Evolutionary conservation across 1,284 basidiomycete genomes (phyloP), one percentile per base, ranked within the genome.

Genomic region (Xerocomus amazonicus): DNA sequence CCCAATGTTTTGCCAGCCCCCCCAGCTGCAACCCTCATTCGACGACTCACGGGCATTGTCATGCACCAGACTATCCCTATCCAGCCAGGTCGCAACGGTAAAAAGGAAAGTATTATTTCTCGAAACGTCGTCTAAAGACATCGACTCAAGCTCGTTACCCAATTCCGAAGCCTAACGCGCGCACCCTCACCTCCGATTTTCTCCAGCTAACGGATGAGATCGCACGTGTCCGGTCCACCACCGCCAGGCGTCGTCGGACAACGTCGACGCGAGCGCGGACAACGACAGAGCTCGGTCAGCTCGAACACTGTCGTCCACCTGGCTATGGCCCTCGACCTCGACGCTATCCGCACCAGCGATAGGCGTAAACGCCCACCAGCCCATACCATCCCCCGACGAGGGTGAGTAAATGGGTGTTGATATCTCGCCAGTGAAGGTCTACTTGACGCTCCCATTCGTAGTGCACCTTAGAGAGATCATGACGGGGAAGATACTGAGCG

Each of bases 401-500:
- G 0, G 86, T 89, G 9, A 96, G 75, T 10, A 94, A 75, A 50
- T 86, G 82, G 4, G 81, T 86, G 70, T 96, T 96, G 92, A 63
- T 95, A 93, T 66, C 84, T 92, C 65, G 79, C 83, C 54, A 90
- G 72, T 13, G 88, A 87, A 9, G 84, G 91, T 41, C 88, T 39
- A 10, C 45, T 16, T 7, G 19, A 23, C 4, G 7, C 19, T 7
- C 7, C 6, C 17, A 9, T 26, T 50, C 14, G 19, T 23, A 10
- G 63, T 75, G 3, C 56, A 84, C 81, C 85, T 81, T 38, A 90
- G 73, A 1, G 92, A 94, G 44, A 96, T 92, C 6, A 92, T 96
- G 56, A 98, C 89, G 41, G 98, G 78, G 0, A 94, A 97, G 61
- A 97, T 95, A 3, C 89, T 93, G 12, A 93, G 72, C n/a, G 83